Evolutionary conservation across 1,284 basidiomycete genomes (phyloP).

Genomic region (Leccinum fuscescens): DNA sequence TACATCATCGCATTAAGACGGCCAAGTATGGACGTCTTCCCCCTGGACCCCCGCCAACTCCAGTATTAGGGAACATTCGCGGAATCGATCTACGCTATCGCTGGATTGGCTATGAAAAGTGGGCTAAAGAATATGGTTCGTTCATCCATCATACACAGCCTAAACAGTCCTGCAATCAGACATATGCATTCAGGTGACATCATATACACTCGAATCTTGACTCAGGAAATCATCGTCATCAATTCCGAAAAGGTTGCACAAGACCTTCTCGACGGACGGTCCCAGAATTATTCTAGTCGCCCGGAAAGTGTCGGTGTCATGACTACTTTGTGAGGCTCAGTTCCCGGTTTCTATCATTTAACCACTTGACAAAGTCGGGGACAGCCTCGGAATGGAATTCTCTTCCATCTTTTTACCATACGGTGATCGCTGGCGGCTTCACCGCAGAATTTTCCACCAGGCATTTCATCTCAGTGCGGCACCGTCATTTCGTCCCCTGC

Average conservation of each 20-base stretch:
- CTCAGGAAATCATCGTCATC: not conserved
- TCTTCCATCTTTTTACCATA: not conserved
- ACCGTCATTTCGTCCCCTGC: not conserved
- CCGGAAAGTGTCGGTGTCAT: slow-evolving; percentile 15
- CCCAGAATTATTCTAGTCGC: slow-evolving; percentile 25
- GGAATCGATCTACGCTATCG: slow-evolving; percentile 17
- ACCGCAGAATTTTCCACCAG: too few species aligned
- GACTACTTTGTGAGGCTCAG: slow-evolving; percentile 2
- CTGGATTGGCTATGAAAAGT: slow-evolving; percentile 23
- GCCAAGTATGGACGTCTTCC: slow-evolving; percentile 11
- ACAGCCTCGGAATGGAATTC: not conserved
- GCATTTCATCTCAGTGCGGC: too few species aligned
- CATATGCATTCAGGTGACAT: not conserved
- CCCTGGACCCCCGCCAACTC: slow-evolving; percentile 21
- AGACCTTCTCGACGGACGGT: slow-evolving; percentile 21
- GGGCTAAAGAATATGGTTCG: slow-evolving; percentile 24
- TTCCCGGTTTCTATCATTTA: not conserved
- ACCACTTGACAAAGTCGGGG: not conserved
- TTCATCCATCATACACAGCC: not conserved
- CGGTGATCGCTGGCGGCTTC: too few species aligned
- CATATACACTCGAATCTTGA: not conserved
- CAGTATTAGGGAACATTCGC: slow-evolving; percentile 23
- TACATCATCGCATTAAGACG: slow-evolving; percentile 7
- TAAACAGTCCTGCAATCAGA: not conserved
- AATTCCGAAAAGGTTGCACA: slow-evolving; percentile 1